phyloP scores from a whole-genome alignment of 441 rosid genomes.

The California macrophylla region DNA sequence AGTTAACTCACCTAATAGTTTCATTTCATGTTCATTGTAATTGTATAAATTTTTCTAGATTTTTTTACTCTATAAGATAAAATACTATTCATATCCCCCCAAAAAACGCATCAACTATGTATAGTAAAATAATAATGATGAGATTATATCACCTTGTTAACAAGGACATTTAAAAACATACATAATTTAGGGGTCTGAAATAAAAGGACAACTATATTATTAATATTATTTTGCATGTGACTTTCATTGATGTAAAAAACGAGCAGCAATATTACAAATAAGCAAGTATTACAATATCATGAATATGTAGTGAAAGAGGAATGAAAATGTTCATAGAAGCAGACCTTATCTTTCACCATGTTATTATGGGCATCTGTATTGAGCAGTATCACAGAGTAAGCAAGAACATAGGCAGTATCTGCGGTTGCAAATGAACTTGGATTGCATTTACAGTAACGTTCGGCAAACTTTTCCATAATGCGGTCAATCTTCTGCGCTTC shows the following conservation, averaged over 20 bases:
- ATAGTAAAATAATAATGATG: neutral
- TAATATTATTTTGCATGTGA: neutral
- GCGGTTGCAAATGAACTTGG: conserved; percentile 87
- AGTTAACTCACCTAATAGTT: neutral
- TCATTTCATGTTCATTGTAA: neutral
- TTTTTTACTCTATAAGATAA: neutral
- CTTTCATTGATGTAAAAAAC: neutral
- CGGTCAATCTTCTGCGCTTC: conserved; percentile 99
- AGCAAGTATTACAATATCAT: conserved; percentile 1
- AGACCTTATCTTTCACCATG: conserved; percentile 97
- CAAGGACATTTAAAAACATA: neutral
- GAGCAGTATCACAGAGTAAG: conserved; percentile 95
- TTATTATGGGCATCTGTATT: conserved; percentile 96
- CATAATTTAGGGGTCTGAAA: neutral
- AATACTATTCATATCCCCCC: too few relatives aligned
- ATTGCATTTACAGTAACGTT: conserved; percentile 92
- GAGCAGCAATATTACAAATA: neutral
- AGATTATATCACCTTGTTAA: neutral
- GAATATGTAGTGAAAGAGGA: conserved; percentile 16
- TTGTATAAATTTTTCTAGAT: too few relatives aligned
- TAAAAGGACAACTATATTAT: neutral
- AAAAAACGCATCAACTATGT: neutral
- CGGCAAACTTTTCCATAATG: conserved; percentile 96
- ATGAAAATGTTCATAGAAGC: conserved; percentile 19
- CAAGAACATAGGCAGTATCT: conserved; percentile 96